A percentile compares a stretch with the other conserved stretches of the same genome.
Evolutionary conservation across 2,329 filamentous ascomycete species (phyloP).

Genomic region (Alternaria tenuissima): DNA sequence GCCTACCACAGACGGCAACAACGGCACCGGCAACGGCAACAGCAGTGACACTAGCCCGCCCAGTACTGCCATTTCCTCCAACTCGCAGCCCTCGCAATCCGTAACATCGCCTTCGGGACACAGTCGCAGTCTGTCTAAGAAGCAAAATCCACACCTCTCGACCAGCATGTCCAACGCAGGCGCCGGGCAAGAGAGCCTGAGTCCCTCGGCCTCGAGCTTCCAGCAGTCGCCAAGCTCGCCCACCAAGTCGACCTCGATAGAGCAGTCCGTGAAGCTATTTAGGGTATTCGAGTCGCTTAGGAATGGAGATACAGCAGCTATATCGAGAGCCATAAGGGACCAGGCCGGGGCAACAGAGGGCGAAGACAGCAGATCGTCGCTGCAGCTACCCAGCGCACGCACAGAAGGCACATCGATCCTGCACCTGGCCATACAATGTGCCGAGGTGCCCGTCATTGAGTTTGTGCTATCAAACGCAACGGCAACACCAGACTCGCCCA

Average conservation of each 20-base stretch:
- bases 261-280: conserved; percentile 94
- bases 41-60: conserved; percentile 26
- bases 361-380: conserved; percentile 64
- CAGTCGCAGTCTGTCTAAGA: conserved; percentile 40
- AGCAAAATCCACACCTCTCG: conserved; percentile 40
- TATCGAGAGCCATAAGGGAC: conserved; percentile 84
- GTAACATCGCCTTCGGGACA: conserved; percentile 18
- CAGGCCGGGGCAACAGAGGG: conserved; percentile 55
- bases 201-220: conserved; percentile 29
- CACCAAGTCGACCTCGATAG: conserved; percentile 65
- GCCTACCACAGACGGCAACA: conserved; percentile 24
- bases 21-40: not conserved
- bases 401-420: conserved; percentile 88
- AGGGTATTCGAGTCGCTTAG: conserved; percentile 91
- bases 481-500: conserved; percentile 62
- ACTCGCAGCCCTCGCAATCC: conserved; percentile 31
- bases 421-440: conserved; percentile 94
- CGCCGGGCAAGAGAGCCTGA: conserved; percentile 24
- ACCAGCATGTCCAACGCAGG: conserved; percentile 37
- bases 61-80: conserved; percentile 31
- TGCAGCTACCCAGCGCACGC: conserved; percentile 50
- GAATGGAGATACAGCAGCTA: conserved; percentile 88
- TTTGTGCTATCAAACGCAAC: conserved; percentile 79
- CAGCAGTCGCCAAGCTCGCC: conserved; percentile 37
- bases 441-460: conserved; percentile 89